Percentiles rank a stretch among this genome's conserved stretches.
phyloP scores from a whole-genome alignment of 306 rosid genomes.

The Pyrus communis region DNA sequence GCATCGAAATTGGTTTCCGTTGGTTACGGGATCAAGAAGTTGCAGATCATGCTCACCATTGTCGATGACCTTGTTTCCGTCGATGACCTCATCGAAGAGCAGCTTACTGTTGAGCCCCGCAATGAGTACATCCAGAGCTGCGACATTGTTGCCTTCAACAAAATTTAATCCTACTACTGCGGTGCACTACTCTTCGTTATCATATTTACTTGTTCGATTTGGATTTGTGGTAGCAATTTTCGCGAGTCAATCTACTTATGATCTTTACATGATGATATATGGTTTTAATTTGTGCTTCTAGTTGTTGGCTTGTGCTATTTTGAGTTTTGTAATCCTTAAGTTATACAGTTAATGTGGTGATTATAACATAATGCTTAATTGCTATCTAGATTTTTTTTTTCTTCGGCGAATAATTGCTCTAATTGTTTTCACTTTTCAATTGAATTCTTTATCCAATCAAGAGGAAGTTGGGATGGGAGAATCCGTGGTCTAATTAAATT shows the following conservation, averaged over 20 bases:
- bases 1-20: slow-evolving; percentile 81
- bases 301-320: background rate
- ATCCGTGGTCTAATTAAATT: no score
- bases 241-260: background rate
- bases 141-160: slow-evolving; percentile 92
- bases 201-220: background rate
- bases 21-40: slow-evolving; percentile 87
- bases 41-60: slow-evolving; percentile 77
- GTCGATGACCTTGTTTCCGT: slow-evolving; percentile 84
- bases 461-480: no score
- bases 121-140: slow-evolving; percentile 78
- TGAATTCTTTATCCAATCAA: no score
- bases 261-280: background rate
- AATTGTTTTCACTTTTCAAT: background rate
- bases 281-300: background rate
- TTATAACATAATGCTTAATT: background rate
- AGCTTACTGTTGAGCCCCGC: slow-evolving; percentile 60
- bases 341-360: background rate
- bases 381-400: background rate
- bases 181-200: background rate
- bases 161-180: slow-evolving; percentile 38
- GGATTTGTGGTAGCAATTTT: background rate
- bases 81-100: slow-evolving; percentile 68
- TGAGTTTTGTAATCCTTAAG: background rate
- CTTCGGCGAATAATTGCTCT: background rate